phyloP scores from a whole-genome alignment of 345 rosid species.

The Barbarea vulgaris region DNA sequence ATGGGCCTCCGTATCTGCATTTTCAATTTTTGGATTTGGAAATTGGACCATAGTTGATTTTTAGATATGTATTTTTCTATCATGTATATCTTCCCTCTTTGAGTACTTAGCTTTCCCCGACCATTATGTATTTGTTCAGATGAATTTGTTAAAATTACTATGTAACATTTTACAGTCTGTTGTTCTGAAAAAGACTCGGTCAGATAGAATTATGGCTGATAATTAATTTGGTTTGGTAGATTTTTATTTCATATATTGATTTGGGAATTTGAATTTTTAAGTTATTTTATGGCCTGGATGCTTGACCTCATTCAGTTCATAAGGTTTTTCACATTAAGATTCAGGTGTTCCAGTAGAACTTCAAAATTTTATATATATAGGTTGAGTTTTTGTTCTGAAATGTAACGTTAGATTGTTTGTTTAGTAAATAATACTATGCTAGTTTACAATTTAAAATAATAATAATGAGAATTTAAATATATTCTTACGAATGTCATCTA shows the following conservation, averaged over 20 bases:
- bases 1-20: slow-evolving; percentile 12
- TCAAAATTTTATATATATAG: too few relatives aligned
- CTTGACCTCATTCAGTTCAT: background rate
- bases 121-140: background rate
- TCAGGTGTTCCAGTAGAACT: background rate
- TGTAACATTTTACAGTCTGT: background rate
- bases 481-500: too few relatives aligned
- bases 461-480: too few relatives aligned
- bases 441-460: too few relatives aligned
- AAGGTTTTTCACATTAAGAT: background rate
- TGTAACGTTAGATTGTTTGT: background rate
- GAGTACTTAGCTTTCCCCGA: background rate
- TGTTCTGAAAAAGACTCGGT: background rate
- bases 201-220: background rate
- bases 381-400: background rate
- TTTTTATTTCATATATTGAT: background rate
- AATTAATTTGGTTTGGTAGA: background rate
- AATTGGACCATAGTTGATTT: background rate
- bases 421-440: too few relatives aligned
- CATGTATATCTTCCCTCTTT: background rate
- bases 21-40: background rate
- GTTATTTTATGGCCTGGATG: background rate
- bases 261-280: background rate
- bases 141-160: background rate
- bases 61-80: background rate